Base-by-base conservation (phyloP, 192 early-diverging fungal species). In the Physocladia obscura region DNA sequence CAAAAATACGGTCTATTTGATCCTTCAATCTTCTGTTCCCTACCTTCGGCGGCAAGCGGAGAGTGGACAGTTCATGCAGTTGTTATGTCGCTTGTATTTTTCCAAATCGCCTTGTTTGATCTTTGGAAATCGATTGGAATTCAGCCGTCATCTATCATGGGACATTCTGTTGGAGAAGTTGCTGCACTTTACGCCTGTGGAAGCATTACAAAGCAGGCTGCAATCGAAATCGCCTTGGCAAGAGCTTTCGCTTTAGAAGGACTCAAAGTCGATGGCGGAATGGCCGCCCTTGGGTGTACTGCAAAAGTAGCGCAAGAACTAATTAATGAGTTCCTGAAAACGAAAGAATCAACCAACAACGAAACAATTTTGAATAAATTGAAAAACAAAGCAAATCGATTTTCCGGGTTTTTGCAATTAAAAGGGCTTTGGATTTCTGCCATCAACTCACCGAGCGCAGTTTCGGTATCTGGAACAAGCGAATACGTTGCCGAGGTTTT, bases 81-180 rank as follows among this genome's bases (percentile, higher is more conserved):
- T 22, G 74, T 75, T 4, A 34, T 69, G 22, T 60, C 70, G 22
- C 32, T 75, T 0, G 74, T 73, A 31, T 39, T 75, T 30, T 67
- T 74, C 49, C 74, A 75, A 48, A 54, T 74, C n/a, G 76, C 76
- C 15, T 31, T 77, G 39, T 29, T 40, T 11, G 76, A 77, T 21
- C 60, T 77, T 15, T 32, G 49, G n/a, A 80, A 63, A 26, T 56
- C 49, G 17, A 26, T 71, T 47, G 75, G 75, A 27, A 31, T 77
- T n/a, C 17, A 32, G 19, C 31, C 30, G 51, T 19, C 50, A 22
- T 27, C 30, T 24, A 69, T 77, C 36, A 34, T 77, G 4, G 76
- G 76, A 27, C 76, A 77, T 50, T 49, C 27, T 30, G 50, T 77
- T 49, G 76, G 76, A 21, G 76, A 77, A 55, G 54, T 77, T 36